A percentile compares a stretch with the other conserved stretches of the same genome.
phyloP scores from a whole-genome alignment of 2,329 filamentous ascomycete genomes.

The Colletotrichum tofieldiae region DNA sequence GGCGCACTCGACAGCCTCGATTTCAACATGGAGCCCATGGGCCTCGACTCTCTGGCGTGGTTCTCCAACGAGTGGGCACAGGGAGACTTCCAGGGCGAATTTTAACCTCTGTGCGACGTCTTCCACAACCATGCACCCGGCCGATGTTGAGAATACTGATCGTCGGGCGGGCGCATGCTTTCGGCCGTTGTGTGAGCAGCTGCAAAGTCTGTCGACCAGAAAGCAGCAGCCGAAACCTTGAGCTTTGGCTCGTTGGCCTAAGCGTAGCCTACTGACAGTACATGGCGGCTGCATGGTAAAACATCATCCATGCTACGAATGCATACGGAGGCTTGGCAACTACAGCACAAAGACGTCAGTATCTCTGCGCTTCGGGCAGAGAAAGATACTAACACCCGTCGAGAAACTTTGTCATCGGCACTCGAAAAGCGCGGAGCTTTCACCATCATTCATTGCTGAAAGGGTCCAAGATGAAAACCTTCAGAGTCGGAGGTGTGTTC shows the following conservation, averaged over 20 bases:
- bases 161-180: too few species aligned
- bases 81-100: slow-evolving; percentile 36
- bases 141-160: too few species aligned
- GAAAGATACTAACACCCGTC: neutral
- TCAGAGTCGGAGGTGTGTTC: neutral
- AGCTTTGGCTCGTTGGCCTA: neutral
- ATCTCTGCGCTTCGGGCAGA: neutral
- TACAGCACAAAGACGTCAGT: neutral
- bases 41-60: slow-evolving; percentile 51
- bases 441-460: neutral
- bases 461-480: neutral
- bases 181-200: neutral
- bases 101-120: neutral
- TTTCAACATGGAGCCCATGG: slow-evolving; percentile 62
- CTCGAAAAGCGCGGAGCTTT: neutral
- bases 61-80: slow-evolving; percentile 40
- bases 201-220: neutral
- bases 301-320: neutral
- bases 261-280: neutral
- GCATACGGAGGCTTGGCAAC: neutral
- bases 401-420: too few species aligned
- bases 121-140: too few species aligned
- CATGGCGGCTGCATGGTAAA: neutral
- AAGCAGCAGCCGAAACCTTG: neutral
- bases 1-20: slow-evolving; percentile 64